Conservation (phyloP, 2,329 filamentous ascomycete species). For the Curvularia lunata region DNA sequence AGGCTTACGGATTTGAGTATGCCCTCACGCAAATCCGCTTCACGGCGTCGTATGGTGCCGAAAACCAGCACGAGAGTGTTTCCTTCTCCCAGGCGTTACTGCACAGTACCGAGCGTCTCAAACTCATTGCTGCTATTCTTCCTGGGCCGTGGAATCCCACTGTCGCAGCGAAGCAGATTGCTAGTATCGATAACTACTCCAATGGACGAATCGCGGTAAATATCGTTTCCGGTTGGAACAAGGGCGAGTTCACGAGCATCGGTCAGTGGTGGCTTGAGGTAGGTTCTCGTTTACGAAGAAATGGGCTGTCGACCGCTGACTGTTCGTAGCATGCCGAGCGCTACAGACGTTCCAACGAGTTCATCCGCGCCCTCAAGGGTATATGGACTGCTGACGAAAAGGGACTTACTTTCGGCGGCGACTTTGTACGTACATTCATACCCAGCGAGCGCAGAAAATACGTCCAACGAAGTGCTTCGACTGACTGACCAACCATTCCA, state of each 20-base stretch:
- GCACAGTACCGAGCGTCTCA: slow-evolving; percentile 56
- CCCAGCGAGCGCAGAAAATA: neutral
- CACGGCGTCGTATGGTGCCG: slow-evolving; percentile 58
- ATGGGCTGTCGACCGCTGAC: too few relatives aligned
- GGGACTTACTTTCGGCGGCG: slow-evolving; percentile 57
- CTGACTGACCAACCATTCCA: neutral
- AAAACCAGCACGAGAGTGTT: slow-evolving; percentile 60
- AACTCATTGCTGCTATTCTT: slow-evolving; percentile 60
- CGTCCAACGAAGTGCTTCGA: neutral
- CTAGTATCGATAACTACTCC: slow-evolving; percentile 60
- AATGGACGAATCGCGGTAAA: slow-evolving; percentile 61
- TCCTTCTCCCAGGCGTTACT: slow-evolving; percentile 59
- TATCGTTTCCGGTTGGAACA: slow-evolving; percentile 62
- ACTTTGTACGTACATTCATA: slow-evolving; percentile 45
- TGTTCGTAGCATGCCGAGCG: slow-evolving; percentile 53
- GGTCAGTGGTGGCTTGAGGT: slow-evolving; percentile 62
- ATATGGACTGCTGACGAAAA: slow-evolving; percentile 58
- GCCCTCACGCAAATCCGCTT: slow-evolving; percentile 61
- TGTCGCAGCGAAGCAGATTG: slow-evolving; percentile 61
- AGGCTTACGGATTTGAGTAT: slow-evolving; percentile 59
- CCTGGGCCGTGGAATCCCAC: slow-evolving; percentile 50
- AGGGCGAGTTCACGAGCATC: slow-evolving; percentile 59
- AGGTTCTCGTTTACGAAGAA: too few relatives aligned
- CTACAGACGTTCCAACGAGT: slow-evolving; percentile 58
- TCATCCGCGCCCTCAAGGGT: slow-evolving; percentile 59